A percentile compares a stretch with the other conserved stretches of the same genome.
These are phyloP conservation scores for Phlyctochytrium arcticum DNA, from an alignment of 192 early-diverging fungal genomes.

Conservation along the genomic window DNA sequence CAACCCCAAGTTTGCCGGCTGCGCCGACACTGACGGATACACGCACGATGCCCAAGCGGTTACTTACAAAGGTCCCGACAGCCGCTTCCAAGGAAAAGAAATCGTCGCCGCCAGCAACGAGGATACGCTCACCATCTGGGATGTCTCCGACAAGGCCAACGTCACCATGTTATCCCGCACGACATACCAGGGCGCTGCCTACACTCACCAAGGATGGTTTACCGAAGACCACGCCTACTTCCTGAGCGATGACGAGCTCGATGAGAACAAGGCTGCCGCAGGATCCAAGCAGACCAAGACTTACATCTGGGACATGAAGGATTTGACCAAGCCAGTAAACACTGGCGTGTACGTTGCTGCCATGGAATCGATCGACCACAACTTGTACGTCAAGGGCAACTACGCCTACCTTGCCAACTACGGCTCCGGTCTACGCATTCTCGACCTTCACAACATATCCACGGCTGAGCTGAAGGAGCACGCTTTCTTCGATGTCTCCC, in stretches of 20 bases:
- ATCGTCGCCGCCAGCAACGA: background rate
- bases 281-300: background rate
- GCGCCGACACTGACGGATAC: background rate
- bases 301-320: background rate
- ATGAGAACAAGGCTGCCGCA: background rate
- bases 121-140: background rate
- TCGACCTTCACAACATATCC: background rate
- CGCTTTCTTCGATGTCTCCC: background rate
- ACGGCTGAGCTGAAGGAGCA: background rate
- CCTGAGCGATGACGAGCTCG: conserved; percentile 1
- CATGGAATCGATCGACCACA: background rate
- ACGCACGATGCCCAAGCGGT: background rate
- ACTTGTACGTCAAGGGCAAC: conserved; percentile 9
- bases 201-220: conserved; percentile 4
- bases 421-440: background rate
- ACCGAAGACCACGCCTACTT: conserved; percentile 1
- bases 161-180: background rate
- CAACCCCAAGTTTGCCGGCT: conserved; percentile 1
- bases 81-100: background rate
- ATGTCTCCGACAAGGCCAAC: background rate
- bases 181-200: background rate
- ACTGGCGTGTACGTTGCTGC: background rate
- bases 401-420: background rate
- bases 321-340: background rate
- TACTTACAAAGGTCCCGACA: background rate